Base-by-base conservation (phyloP, 352 stramenopile genomes). In the Phytopythium mirpurense region DNA sequence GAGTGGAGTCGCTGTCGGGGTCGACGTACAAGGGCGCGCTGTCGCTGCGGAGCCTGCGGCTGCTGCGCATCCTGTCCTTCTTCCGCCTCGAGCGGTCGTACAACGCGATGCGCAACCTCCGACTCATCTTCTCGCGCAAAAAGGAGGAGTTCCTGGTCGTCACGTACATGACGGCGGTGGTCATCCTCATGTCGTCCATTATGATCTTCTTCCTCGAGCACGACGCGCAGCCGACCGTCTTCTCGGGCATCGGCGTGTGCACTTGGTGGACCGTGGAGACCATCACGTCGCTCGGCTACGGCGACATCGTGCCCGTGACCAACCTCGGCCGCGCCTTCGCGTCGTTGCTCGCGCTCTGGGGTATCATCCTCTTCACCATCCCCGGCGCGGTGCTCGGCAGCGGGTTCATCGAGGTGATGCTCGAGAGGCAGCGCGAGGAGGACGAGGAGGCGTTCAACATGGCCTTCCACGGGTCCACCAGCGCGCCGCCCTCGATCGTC, bases 201-300 rank as follows among this genome's bases (percentile, higher is more conserved):
- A 57, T 78, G 42, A 83, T 86, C 56, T 86, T 79, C 59, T 87
- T 86, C 35, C 45, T 87, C 24, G 74, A 87, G 62, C 68, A 83
- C 49, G 35, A 50, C 23, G 65, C 67, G 3, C 74, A 87, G 52
- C 74, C 76, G 3, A 62, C 48, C 10, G 54, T 74, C 8, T 86
- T 86, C 37, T 68, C 74, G 6, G 80, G 52, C 59, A 70, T 87
- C 43, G 61, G 72, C 15, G 62, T 72, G 6, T 76, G 61, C 34
- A 57, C 76, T 18, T 87, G 76, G 76, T 87, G 76, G 76, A 63
- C 72, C 0, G 51, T 87, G 12, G 74, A 83, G 56, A 87, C 76
- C 2, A 84, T 86, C 59, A 86, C 76, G 23, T 87, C 76, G 16
- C 74, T 87, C 11, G 76, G 76, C 15, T 87, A 87, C 35, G 76